Evolutionary conservation across 169 alveolate genomes (phyloP), one percentile per base, ranked within the genome.

Genomic region (Plasmodium vinckei): DNA sequence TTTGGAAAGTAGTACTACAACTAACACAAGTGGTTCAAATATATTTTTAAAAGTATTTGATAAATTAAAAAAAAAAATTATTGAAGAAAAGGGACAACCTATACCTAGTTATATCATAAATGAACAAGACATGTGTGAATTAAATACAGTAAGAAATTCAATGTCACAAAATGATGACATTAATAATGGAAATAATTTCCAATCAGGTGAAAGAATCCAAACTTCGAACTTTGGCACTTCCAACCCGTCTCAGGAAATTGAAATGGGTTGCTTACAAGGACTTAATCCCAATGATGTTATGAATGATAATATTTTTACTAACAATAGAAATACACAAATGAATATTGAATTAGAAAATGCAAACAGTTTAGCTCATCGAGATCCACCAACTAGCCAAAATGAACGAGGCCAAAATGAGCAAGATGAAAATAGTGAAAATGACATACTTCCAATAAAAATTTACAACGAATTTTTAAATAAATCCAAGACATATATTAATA

Each of bases 221-320:
- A 33, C 0, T 5, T 3, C 42, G 4, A 33, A 4, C 7, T 3
- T 3, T 33, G 7, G 0, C 5, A 15, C 9, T 9, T n/a, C 17
- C 3, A 25, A 64, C 3, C 13, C 0, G 0, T 44, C n/a, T 64
- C 21, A 53, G 33, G 79, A 25, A 19, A 54, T 46, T 33, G 72
- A 64, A 5, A 64, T 64, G 12, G 10, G 1, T 0, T 64, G 23
- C 21, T 64, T 64, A 23, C 10, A 0, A 6, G 72, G 70, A 42
- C 42, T 84, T n/a, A 84, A 84, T 42, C 91, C 91, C 1, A 84
- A 84, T 51, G 91, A 84, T 63, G 46, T 84, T 5, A 1, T 84
- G 39, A 57, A 70, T 42, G 68, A 63, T 49, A 23, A 56, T 1
- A 23, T 64, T 21, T 27, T 64, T 10, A 0, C 59, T 4, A 33